Evolutionary conservation across 1,284 basidiomycete species (phyloP).

Genomic region (Ceratobasidium sp.): DNA sequence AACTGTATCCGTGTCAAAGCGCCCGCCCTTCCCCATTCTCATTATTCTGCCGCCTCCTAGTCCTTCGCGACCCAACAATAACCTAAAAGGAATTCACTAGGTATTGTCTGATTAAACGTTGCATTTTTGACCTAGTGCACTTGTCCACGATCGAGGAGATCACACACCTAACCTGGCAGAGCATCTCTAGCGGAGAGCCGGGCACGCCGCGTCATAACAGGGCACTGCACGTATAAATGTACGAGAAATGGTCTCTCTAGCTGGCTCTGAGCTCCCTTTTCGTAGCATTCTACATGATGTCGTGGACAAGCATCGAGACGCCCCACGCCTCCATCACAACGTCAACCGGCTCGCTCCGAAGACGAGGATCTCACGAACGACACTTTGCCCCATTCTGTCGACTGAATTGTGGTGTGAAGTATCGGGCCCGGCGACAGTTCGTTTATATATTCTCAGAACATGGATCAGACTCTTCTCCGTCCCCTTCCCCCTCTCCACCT

Average conservation of each 20-base stretch:
- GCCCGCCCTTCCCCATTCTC: constrained; percentile 9
- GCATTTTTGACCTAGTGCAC: constrained; percentile 39
- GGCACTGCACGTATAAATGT: constrained; percentile 40
- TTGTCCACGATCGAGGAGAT: constrained; percentile 28
- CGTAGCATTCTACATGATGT: constrained; percentile 25
- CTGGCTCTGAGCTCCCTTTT: constrained; percentile 26
- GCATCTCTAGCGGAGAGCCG: constrained; percentile 19
- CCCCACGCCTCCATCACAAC: not conserved
- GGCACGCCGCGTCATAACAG: constrained; percentile 11
- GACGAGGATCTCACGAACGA: constrained; percentile 35
- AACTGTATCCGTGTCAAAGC: constrained; percentile 29
- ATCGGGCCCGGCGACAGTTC: not conserved
- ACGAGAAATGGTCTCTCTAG: constrained; percentile 18
- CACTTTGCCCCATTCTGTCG: constrained; percentile 26
- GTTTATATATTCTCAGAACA: constrained; percentile 21
- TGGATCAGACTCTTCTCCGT: constrained; percentile 40
- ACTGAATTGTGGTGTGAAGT: constrained; percentile 7
- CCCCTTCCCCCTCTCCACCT: constrained; percentile 36
- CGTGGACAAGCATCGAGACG: constrained; percentile 25
- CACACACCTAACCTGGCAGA: constrained; percentile 16
- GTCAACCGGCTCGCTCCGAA: constrained; percentile 35
- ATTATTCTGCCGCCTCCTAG: constrained; percentile 13
- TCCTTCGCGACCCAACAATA: constrained; percentile 3
- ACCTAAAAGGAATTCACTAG: constrained; percentile 35
- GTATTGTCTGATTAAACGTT: constrained; percentile 32